phyloP scores from a whole-genome alignment of 1,139 yeast species.

The Hyphopichia wangnamkhiaoensis region DNA sequence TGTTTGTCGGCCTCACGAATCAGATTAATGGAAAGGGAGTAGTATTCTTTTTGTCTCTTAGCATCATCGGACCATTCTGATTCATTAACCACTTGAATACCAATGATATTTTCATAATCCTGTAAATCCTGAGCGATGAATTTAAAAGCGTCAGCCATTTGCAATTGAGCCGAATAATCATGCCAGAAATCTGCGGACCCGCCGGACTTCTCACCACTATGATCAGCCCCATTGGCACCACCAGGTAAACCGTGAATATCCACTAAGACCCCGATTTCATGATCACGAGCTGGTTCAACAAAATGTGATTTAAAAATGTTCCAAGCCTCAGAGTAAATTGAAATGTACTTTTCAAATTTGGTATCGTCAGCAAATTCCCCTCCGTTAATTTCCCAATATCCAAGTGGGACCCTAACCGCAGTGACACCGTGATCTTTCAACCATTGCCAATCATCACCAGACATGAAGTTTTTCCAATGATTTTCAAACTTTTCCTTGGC shows the following conservation, averaged over 20 bases:
- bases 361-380: slow-evolving; percentile 60
- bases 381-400: slow-evolving; percentile 84
- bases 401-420: slow-evolving; percentile 81
- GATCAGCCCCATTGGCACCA: slow-evolving; percentile 85
- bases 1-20: slow-evolving; percentile 57
- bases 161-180: slow-evolving; percentile 41
- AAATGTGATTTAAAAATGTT: slow-evolving; percentile 47
- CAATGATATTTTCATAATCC: slow-evolving; percentile 67
- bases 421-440: slow-evolving; percentile 65
- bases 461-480: slow-evolving; percentile 70
- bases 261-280: slow-evolving; percentile 70
- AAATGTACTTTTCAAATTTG: slow-evolving; percentile 54
- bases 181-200: slow-evolving; percentile 68
- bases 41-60: slow-evolving; percentile 58
- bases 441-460: slow-evolving; percentile 80
- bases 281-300: slow-evolving; percentile 53
- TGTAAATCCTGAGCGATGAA: slow-evolving; percentile 65
- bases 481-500: slow-evolving; percentile 58
- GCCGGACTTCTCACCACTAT: slow-evolving; percentile 66
- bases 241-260: slow-evolving; percentile 92
- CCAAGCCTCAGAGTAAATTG: slow-evolving; percentile 78
- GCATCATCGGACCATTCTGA: slow-evolving; percentile 62
- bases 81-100: slow-evolving; percentile 85
- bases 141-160: slow-evolving; percentile 53
- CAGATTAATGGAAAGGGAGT: slow-evolving; percentile 62